Evolutionary conservation across 345 rosid species (phyloP).

Genomic region (Passiflora organensis): DNA sequence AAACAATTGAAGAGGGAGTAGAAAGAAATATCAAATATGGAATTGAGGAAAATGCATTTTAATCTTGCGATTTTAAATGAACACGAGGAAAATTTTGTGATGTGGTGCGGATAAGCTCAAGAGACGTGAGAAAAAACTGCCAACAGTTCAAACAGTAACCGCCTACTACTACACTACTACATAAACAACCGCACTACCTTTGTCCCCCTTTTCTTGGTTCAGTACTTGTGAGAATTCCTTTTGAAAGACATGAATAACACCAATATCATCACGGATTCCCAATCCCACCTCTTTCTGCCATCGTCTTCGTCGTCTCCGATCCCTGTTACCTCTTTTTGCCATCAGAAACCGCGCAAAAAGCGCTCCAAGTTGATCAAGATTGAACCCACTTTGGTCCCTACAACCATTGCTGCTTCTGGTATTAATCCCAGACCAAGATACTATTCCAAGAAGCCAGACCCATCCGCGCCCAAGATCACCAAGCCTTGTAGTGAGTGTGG

Average conservation of each 20-base stretch:
- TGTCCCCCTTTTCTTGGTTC: background rate
- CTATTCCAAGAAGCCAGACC: slow-evolving; percentile 54
- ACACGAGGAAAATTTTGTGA: no score
- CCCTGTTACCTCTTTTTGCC: slow-evolving; percentile 12
- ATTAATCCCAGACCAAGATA: slow-evolving; percentile 33
- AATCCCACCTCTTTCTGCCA: slow-evolving; percentile 15
- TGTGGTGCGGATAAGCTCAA: background rate
- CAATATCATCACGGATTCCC: background rate
- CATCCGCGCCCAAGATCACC: slow-evolving; percentile 65
- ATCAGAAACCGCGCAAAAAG: slow-evolving; percentile 42
- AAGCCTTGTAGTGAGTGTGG: slow-evolving; percentile 91
- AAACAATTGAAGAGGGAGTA: no score
- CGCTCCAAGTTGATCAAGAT: slow-evolving; percentile 25
- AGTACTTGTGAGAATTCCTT: background rate
- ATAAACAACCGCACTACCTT: slow-evolving; percentile 4
- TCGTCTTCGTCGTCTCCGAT: slow-evolving; percentile 19
- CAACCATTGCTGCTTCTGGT: slow-evolving; percentile 4
- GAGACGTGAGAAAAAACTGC: background rate
- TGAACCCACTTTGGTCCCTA: slow-evolving; percentile 5
- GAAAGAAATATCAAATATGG: no score
- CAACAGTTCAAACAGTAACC: background rate
- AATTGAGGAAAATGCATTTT: no score
- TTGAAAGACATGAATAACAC: slow-evolving; percentile 8
- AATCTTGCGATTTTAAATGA: no score
- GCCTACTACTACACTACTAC: slow-evolving; percentile 4